These are phyloP conservation scores for Hondaea fermentalgiana DNA, from an alignment of 108 stramenopile genomes.

Conservation along the genomic window DNA sequence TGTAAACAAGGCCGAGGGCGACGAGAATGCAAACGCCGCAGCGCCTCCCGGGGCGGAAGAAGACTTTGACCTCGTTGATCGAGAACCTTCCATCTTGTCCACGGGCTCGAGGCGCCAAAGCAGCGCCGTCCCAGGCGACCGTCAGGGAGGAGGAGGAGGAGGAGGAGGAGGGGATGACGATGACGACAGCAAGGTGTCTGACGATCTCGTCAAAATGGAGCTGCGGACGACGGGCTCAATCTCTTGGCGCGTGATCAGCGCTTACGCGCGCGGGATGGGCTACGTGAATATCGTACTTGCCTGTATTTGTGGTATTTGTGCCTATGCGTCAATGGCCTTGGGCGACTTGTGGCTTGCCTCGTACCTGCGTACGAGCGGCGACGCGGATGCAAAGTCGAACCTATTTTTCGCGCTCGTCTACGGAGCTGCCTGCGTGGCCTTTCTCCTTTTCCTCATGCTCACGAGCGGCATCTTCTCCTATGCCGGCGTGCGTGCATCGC, in stretches of 20 bases:
- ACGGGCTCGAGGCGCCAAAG: neutral
- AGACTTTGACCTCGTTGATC: neutral
- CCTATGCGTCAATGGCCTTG: neutral
- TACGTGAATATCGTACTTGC: neutral
- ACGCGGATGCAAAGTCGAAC: neutral
- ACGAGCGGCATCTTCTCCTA: neutral
- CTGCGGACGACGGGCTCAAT: neutral
- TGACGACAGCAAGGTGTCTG: neutral
- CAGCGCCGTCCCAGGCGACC: neutral
- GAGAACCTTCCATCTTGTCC: neutral
- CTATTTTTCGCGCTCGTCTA: neutral
- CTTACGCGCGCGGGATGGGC: constrained; percentile 6
- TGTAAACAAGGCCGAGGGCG: too few species aligned
- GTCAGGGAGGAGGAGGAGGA: too few species aligned
- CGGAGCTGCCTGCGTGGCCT: neutral
- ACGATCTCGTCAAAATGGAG: neutral
- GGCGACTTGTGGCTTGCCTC: neutral
- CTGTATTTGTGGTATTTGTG: neutral
- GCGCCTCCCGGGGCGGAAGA: neutral
- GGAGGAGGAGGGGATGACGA: too few species aligned
- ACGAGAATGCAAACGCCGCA: too few species aligned
- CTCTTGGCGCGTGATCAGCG: neutral
- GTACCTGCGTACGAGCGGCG: neutral
- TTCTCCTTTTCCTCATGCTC: neutral
- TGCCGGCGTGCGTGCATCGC: constrained; percentile 53